Conservation (phyloP, 164 flowering plant genomes). For the Malania oleifera region DNA sequence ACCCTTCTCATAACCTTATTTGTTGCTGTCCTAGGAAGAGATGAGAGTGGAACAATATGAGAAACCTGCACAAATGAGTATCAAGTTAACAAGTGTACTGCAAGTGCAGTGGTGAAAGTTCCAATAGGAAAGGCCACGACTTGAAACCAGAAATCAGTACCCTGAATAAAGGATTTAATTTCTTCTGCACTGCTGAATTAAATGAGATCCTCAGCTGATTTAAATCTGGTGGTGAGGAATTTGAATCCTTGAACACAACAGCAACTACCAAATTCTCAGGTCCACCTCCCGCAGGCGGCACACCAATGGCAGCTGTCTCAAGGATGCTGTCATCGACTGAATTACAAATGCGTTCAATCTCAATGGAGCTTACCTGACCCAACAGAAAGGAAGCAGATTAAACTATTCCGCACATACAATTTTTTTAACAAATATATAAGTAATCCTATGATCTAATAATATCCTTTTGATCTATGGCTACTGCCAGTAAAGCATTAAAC, state of each 20-base stretch:
- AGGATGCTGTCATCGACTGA: conserved; percentile 47
- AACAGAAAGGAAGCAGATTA: neutral
- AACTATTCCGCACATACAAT: neutral
- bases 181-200: conserved; percentile 70
- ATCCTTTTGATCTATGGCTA: too few species aligned
- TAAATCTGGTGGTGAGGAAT: conserved; percentile 22
- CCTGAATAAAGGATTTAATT: conserved; percentile 86
- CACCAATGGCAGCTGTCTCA: conserved; percentile 93
- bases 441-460: too few species aligned
- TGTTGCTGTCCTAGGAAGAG: conserved; percentile 91
- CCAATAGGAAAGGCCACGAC: neutral
- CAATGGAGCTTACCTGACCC: conserved; percentile 84
- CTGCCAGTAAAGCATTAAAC: too few species aligned
- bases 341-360: conserved; percentile 87
- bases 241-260: conserved; percentile 65
- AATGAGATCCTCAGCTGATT: conserved; percentile 48
- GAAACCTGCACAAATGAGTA: conserved; percentile 45
- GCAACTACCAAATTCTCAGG: conserved; percentile 80
- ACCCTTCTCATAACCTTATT: conserved; percentile 97
- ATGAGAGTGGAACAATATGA: conserved; percentile 36
- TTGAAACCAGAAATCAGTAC: conserved; percentile 28
- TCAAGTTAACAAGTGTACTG: neutral
- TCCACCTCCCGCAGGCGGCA: conserved; percentile 82
- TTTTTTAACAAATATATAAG: neutral
- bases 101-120: neutral